Conservation (phyloP, 371 early-diverging fungal genomes). For the Batkoa obscura region DNA sequence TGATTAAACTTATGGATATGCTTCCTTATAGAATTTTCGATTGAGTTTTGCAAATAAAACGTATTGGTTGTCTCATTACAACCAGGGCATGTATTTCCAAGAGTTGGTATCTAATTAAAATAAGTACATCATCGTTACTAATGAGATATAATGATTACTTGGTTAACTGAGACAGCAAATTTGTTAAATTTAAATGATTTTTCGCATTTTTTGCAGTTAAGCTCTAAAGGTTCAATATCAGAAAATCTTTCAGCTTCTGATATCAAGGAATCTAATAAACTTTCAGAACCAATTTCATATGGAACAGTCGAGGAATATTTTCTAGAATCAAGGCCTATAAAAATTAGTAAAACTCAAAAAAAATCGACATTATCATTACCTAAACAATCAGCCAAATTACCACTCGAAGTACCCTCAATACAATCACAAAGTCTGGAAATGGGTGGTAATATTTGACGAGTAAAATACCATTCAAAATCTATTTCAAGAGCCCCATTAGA, state of each 20-base stretch:
- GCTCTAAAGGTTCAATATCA: background rate
- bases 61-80: background rate
- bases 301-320: background rate
- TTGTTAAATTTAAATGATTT: background rate
- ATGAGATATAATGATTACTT: background rate
- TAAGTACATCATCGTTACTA: too few relatives aligned
- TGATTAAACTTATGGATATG: background rate
- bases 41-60: background rate
- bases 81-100: background rate
- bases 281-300: background rate
- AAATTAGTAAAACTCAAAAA: too few relatives aligned
- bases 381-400: slow-evolving; percentile 64
- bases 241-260: background rate
- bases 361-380: slow-evolving; percentile 20
- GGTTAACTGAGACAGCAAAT: background rate
- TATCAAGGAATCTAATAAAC: background rate
- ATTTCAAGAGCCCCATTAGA: slow-evolving; percentile 26
- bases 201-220: background rate
- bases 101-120: background rate
- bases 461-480: slow-evolving; percentile 92
- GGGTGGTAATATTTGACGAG: slow-evolving; percentile 92
- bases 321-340: too few relatives aligned
- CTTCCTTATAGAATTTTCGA: background rate
- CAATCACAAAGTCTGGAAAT: slow-evolving; percentile 75
- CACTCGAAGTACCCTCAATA: slow-evolving; percentile 70